Evolutionary conservation across 2,329 filamentous ascomycete species (phyloP).

Genomic region (Pseudogymnoascus sp.): DNA sequence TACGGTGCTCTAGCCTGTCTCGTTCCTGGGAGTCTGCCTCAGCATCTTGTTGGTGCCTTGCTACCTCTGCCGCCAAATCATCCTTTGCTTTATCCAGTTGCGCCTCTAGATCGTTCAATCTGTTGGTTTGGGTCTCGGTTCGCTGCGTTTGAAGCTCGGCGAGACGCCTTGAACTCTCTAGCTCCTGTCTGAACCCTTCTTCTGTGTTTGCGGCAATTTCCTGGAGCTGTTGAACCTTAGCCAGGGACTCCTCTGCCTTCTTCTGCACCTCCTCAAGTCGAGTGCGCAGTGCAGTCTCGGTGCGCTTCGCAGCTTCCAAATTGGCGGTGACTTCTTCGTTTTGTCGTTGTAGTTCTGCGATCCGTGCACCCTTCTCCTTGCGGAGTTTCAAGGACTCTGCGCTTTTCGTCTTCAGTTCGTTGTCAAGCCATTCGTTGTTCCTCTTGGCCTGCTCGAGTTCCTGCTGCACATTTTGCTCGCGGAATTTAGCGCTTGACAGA

Average conservation of each 20-base stretch:
- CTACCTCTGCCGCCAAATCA: constrained; percentile 54
- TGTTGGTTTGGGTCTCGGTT: constrained; percentile 63
- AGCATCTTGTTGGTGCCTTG: constrained; percentile 44
- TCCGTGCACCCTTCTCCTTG: constrained; percentile 88
- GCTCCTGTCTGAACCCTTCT: constrained; percentile 78
- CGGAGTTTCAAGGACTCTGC: constrained; percentile 82
- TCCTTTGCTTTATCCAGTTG: constrained; percentile 54
- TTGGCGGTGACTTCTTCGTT: constrained; percentile 78
- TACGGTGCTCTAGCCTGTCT: constrained; percentile 53
- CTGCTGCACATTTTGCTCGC: constrained; percentile 82
- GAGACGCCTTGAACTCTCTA: constrained; percentile 73
- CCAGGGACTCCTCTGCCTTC: constrained; percentile 78
- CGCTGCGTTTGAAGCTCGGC: constrained; percentile 76
- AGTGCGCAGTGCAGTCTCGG: constrained; percentile 72
- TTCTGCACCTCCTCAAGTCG: constrained; percentile 77
- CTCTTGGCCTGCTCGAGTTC: constrained; percentile 83
- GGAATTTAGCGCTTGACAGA: constrained; percentile 76
- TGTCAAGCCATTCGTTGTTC: constrained; percentile 90
- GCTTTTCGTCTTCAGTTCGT: constrained; percentile 83
- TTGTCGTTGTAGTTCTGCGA: constrained; percentile 79
- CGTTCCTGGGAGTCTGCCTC: constrained; percentile 54
- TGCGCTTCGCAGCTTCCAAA: constrained; percentile 70
- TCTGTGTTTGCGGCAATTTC: constrained; percentile 77
- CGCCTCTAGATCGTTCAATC: constrained; percentile 63
- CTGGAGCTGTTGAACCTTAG: constrained; percentile 77